A percentile compares a stretch with the other conserved stretches of the same genome.
Evolutionary conservation across 208 protist species (phyloP).

Genomic region (Trypanosoma congolense): DNA sequence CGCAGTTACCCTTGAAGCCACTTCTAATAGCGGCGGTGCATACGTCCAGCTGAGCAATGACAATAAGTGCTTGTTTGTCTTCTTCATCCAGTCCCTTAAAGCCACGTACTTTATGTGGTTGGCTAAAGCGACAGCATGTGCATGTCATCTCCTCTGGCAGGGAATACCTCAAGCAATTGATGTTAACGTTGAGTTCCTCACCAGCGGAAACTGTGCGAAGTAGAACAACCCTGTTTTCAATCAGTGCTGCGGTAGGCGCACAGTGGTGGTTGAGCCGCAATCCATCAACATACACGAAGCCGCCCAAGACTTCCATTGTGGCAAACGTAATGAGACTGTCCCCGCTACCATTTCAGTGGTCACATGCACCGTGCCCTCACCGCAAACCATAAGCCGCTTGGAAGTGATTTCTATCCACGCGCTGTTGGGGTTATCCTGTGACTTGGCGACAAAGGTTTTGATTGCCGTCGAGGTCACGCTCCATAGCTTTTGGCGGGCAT

Average conservation of each 20-base stretch:
- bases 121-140: constrained; percentile 23
- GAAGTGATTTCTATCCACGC: constrained; percentile 58
- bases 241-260: constrained; percentile 47
- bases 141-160: constrained; percentile 51
- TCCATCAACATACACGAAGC: constrained; percentile 41
- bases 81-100: constrained; percentile 32
- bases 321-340: constrained; percentile 35
- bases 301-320: constrained; percentile 23
- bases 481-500: constrained; percentile 64
- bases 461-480: constrained; percentile 68
- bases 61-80: constrained; percentile 36
- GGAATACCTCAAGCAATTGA: constrained; percentile 58
- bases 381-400: constrained; percentile 36
- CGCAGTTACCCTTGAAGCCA: constrained; percentile 40
- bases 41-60: constrained; percentile 42
- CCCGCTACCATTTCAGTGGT: constrained; percentile 47
- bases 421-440: constrained; percentile 3
- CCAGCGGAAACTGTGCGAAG: constrained; percentile 41
- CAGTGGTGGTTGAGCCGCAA: constrained; percentile 68
- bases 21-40: constrained; percentile 39
- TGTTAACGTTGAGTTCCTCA: constrained; percentile 66
- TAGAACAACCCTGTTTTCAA: constrained; percentile 55
- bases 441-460: constrained; percentile 27
- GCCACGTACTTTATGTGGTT: constrained; percentile 40
- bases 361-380: constrained; percentile 39